Evolutionary conservation across 179 eudicot species (phyloP).

Genomic region (Beta lomatogona): DNA sequence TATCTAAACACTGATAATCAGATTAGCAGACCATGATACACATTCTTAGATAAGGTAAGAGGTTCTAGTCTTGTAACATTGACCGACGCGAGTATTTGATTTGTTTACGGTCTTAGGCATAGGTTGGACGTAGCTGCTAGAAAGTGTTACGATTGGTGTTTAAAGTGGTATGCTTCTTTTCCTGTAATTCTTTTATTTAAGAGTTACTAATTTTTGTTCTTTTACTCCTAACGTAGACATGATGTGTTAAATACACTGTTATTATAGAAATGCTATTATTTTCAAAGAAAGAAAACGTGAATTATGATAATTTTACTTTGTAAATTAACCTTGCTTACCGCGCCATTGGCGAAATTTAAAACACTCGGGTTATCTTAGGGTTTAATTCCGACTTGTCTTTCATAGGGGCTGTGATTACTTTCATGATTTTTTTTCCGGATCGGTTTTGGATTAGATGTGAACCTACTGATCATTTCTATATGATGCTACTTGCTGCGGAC

Average conservation of each 20-base stretch:
- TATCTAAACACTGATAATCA: constrained; percentile 44
- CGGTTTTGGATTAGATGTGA: too few species aligned
- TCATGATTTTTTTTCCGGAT: too few species aligned
- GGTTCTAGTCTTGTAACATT: constrained; percentile 17
- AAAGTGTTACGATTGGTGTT: constrained; percentile 4
- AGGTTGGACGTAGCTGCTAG: constrained; percentile 18
- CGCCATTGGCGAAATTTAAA: too few species aligned
- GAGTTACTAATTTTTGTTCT: not conserved
- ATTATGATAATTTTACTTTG: too few species aligned
- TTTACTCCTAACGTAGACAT: not conserved
- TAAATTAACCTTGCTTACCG: too few species aligned
- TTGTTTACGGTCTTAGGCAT: constrained; percentile 11
- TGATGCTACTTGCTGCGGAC: too few species aligned
- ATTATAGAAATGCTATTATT: not conserved
- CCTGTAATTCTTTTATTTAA: not conserved
- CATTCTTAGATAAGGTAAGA: constrained; percentile 3
- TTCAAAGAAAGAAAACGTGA: not conserved
- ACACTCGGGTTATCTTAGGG: too few species aligned
- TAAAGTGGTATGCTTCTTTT: constrained; percentile 5
- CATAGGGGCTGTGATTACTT: too few species aligned
- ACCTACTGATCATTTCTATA: too few species aligned
- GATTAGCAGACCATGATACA: constrained; percentile 1
- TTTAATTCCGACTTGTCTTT: too few species aligned
- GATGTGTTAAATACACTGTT: not conserved
- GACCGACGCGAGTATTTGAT: constrained; percentile 8